phyloP scores from a whole-genome alignment of 2,329 filamentous ascomycete species.

The Achaetomium macrosporum region DNA sequence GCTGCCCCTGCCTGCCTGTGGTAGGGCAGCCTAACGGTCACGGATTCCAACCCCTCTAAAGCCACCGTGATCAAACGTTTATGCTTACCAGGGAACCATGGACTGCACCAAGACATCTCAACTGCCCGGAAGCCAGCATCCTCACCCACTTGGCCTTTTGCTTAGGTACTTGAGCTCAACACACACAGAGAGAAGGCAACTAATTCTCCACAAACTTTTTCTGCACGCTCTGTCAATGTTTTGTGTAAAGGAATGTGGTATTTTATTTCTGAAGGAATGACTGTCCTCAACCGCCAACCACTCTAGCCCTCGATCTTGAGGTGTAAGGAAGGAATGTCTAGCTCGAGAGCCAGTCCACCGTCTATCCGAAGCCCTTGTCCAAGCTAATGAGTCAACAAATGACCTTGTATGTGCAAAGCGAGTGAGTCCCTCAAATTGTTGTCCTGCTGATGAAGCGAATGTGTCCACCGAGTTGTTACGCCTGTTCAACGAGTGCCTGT shows the following conservation, averaged over 20 bases:
- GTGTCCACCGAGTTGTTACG: not conserved
- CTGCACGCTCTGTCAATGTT: not conserved
- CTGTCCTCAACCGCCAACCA: constrained; percentile 14
- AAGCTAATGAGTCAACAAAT: not conserved
- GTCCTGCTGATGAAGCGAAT: constrained; percentile 1
- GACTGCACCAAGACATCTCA: too few species aligned
- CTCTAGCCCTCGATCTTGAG: not conserved
- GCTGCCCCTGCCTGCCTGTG: too few species aligned
- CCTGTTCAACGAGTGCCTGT: not conserved
- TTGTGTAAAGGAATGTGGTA: not conserved
- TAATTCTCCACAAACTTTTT: too few species aligned
- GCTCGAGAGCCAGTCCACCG: constrained; percentile 4
- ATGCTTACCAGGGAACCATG: too few species aligned
- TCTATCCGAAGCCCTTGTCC: constrained; percentile 6
- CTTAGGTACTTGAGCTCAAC: too few species aligned
- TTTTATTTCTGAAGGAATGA: constrained; percentile 14
- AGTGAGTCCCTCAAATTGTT: not conserved
- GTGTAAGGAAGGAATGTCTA: constrained; percentile 11
- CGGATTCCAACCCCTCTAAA: too few species aligned
- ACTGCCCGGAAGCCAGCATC: too few species aligned
- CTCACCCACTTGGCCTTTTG: too few species aligned
- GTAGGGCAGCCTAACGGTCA: too few species aligned
- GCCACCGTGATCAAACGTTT: too few species aligned
- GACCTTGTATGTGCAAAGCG: not conserved
- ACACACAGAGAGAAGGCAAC: too few species aligned